Percentiles rank a stretch among this genome's conserved stretches.
phyloP scores from a whole-genome alignment of 2,329 filamentous ascomycete genomes.

The Amylocarpus encephaloides region DNA sequence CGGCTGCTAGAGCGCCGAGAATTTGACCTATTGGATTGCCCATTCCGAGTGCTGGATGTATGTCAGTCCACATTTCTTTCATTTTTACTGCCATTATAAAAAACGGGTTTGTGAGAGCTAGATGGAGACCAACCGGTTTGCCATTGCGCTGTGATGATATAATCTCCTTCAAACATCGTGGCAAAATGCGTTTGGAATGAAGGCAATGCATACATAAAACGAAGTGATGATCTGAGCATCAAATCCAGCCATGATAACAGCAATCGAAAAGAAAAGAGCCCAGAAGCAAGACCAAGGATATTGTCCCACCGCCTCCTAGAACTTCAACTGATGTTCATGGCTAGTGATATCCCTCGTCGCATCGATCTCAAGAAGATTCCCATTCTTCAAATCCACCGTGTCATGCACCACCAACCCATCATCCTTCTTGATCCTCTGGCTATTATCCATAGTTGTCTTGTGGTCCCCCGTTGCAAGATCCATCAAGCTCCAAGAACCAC shows the following conservation, averaged over 20 bases:
- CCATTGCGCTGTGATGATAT: conserved; percentile 24
- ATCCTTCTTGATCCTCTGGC: background rate
- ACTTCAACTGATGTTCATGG: conserved; percentile 18
- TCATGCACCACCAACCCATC: background rate
- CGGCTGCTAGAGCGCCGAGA: conserved; percentile 43
- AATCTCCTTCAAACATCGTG: conserved; percentile 14
- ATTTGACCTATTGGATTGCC: conserved; percentile 24
- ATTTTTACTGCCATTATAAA: too few species aligned
- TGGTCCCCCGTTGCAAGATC: background rate
- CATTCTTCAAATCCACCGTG: conserved; percentile 12
- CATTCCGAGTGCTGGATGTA: conserved; percentile 16
- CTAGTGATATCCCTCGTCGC: conserved; percentile 15
- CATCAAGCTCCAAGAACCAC: too few species aligned
- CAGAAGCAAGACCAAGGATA: conserved; percentile 23
- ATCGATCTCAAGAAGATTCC: conserved; percentile 20
- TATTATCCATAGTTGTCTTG: background rate
- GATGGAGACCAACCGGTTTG: conserved; percentile 14
- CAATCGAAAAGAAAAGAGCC: conserved; percentile 24
- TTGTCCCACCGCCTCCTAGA: conserved; percentile 17
- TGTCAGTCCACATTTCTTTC: background rate
- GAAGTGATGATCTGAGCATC: conserved; percentile 21
- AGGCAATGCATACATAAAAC: conserved; percentile 25
- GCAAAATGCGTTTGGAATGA: conserved; percentile 23
- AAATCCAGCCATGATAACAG: conserved; percentile 24
- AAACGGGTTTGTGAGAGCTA: background rate